Conservation (phyloP, 2,329 filamentous ascomycete species). For the Bisporella sp. region DNA sequence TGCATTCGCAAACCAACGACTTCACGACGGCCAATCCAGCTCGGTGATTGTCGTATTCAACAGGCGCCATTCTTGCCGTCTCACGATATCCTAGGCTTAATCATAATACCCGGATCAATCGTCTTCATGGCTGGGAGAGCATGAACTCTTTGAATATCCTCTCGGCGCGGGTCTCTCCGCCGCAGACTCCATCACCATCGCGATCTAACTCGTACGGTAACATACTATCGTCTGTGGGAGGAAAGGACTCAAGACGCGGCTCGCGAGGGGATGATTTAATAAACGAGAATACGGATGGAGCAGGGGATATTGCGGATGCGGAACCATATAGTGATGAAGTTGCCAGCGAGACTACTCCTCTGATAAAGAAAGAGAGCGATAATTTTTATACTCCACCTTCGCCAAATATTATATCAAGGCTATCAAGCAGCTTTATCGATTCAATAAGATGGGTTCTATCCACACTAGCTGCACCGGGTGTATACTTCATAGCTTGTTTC, state of each 20-base stretch:
- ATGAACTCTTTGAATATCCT: slow-evolving; percentile 98
- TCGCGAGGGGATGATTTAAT: slow-evolving; percentile 30
- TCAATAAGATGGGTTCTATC: slow-evolving; percentile 73
- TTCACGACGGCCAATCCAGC: too few relatives aligned
- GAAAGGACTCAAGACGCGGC: slow-evolving; percentile 20
- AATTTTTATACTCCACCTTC: slow-evolving; percentile 27
- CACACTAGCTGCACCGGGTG: slow-evolving; percentile 69
- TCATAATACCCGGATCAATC: too few relatives aligned
- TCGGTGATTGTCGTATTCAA: too few relatives aligned
- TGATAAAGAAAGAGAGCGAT: slow-evolving; percentile 41
- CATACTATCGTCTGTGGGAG: slow-evolving; percentile 17
- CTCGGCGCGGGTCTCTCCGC: slow-evolving; percentile 69
- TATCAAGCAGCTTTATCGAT: slow-evolving; percentile 66
- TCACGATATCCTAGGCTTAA: too few relatives aligned
- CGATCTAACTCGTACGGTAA: slow-evolving; percentile 54
- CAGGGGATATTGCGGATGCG: slow-evolving; percentile 31
- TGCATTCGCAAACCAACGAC: too few relatives aligned
- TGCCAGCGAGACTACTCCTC: slow-evolving; percentile 61
- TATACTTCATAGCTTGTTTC: slow-evolving; percentile 77
- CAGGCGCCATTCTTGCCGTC: too few relatives aligned
- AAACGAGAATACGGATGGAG: slow-evolving; percentile 32
- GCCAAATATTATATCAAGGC: slow-evolving; percentile 47
- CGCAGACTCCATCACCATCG: slow-evolving; percentile 47
- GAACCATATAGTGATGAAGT: slow-evolving; percentile 16
- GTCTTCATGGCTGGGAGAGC: slow-evolving; percentile 49